These are phyloP conservation scores for Cylindrotheca fusiformis DNA, from an alignment of 108 stramenopile genomes.

Conservation along the genomic window DNA sequence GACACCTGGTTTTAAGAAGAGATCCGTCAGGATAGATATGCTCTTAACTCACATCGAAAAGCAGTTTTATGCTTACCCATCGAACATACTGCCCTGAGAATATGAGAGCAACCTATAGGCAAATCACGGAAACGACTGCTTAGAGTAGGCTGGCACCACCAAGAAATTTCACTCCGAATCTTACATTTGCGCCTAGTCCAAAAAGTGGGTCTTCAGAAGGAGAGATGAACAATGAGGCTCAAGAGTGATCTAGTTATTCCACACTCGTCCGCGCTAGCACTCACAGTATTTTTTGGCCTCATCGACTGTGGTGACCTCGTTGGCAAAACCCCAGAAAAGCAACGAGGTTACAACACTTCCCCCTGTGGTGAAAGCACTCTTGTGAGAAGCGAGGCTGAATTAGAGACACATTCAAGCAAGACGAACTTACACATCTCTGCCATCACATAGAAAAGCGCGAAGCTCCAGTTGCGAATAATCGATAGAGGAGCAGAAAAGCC, in stretches of 20 bases:
- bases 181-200: conserved; percentile 90
- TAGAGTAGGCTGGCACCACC: too few relatives aligned
- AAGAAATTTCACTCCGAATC: too few relatives aligned
- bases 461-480: conserved; percentile 94
- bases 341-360: conserved; percentile 93
- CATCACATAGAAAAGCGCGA: conserved; percentile 95
- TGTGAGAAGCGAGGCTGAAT: too few relatives aligned
- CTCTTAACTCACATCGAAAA: neutral
- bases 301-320: conserved; percentile 93
- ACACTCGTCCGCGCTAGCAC: conserved; percentile 24
- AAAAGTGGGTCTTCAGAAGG: conserved; percentile 84
- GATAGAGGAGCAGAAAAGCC: conserved; percentile 80
- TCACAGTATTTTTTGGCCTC: conserved; percentile 96
- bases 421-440: too few relatives aligned
- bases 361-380: too few relatives aligned
- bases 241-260: neutral
- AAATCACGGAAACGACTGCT: too few relatives aligned
- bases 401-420: too few relatives aligned
- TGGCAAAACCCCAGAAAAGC: conserved; percentile 98
- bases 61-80: conserved; percentile 38
- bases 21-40: neutral
- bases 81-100: conserved; percentile 95
- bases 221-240: conserved; percentile 7
- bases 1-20: conserved; percentile 35
- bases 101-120: conserved; percentile 74